A percentile compares a stretch with the other conserved stretches of the same genome.
Conservation (phyloP, 129 eudicot genomes). For the Dittrichia graveolens region DNA sequence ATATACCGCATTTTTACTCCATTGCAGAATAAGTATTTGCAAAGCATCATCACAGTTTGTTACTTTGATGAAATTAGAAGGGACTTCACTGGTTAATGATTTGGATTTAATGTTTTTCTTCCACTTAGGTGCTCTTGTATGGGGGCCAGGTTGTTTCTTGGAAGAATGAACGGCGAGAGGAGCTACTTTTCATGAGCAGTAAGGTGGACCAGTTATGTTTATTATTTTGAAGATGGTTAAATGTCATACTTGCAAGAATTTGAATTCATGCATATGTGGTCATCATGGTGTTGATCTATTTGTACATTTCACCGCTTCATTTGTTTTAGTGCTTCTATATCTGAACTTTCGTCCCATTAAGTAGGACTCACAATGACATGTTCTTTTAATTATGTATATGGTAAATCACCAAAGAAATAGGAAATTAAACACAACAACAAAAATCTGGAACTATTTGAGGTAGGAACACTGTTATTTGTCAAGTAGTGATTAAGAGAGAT, state of each 20-base stretch:
- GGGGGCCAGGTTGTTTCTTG: conserved; percentile 91
- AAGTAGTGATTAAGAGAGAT: not conserved
- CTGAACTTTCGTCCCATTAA: not conserved
- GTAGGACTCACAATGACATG: not conserved
- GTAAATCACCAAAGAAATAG: not conserved
- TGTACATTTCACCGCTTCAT: not conserved
- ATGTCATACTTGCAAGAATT: not conserved
- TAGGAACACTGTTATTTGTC: not conserved
- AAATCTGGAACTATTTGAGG: not conserved
- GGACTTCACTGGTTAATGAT: conserved; percentile 8
- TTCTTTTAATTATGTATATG: conserved; percentile 3
- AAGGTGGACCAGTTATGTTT: conserved; percentile 53
- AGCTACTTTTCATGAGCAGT: conserved; percentile 67
- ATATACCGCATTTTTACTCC: not conserved
- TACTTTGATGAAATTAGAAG: not conserved
- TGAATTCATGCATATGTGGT: not conserved
- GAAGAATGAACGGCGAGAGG: conserved; percentile 86
- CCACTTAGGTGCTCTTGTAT: conserved; percentile 57
- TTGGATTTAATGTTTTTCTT: not conserved
- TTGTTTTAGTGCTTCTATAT: not conserved
- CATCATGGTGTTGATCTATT: not conserved
- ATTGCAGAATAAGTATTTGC: not conserved
- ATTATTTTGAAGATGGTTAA: not conserved
- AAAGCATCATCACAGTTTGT: conserved; percentile 15
- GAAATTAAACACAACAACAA: conserved; percentile 6